Base-by-base conservation (phyloP, 352 stramenopile genomes). In the Thalassiosira tumida region DNA sequence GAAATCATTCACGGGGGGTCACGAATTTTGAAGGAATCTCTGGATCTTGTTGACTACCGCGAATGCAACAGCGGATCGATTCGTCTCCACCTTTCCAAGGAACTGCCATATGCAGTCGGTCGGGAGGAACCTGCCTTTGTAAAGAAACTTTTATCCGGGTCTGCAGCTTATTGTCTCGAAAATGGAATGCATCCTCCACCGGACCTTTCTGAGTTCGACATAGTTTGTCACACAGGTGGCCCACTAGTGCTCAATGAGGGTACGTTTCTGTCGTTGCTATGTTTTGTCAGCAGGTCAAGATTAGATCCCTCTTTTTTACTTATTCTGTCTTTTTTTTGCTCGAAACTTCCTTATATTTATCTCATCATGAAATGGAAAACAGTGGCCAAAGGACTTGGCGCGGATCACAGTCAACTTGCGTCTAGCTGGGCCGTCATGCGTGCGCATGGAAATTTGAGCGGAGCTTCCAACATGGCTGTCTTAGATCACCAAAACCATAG, bases 181-280 rank as follows among this genome's bases (percentile, higher is more conserved):
- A 81, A 81, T 13, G 73, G 73, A 31, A 21, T 35, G 21, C 31
- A 69, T 15, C 38, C 35, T 26, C 7, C 13, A 5, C 40, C 31
- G 29, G 37, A 67, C 31, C 35, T 81, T 4, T 17, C 17, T 41
- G 73, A 67, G 5, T n/a, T 81, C 6, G 73, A 81, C 29, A 29
- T 81, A 5, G 38, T 81, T 21, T 81, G 73, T 67, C 73, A 81
- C 29, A 81, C 73, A 14, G 73, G 73, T 33, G 73, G 73, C 10
- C 73, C 73, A 21, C 15, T 21, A 69, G 73, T 81, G 29, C 31
- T 81, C 7, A 38, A n/a, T 5, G 73, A 81, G 73, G n/a, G n/a
- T n/a, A n/a, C n/a, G n/a, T n/a, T n/a, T n/a, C n/a, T n/a, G n/a
- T n/a, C n/a, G n/a, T n/a, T n/a, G n/a, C n/a, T n/a, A n/a, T n/a